Percentiles rank a stretch among this genome's conserved stretches.
These are phyloP conservation scores for Arabidopsis hybrid DNA, from an alignment of 441 rosid genomes.

Conservation along the genomic window DNA sequence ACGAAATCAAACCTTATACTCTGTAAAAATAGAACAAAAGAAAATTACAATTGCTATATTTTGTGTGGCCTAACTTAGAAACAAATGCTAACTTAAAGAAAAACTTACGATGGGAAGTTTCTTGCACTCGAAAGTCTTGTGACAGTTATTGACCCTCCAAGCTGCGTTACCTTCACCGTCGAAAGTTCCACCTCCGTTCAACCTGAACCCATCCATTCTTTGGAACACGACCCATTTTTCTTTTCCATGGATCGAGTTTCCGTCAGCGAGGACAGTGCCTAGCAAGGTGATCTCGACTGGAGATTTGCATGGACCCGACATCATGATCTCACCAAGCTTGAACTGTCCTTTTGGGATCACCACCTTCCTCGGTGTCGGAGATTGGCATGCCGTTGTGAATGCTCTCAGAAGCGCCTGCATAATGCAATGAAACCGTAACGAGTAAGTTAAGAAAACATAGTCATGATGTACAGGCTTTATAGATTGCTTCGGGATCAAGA, in stretches of 20 bases:
- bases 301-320: conserved; percentile 63
- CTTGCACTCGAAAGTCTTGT: conserved; percentile 39
- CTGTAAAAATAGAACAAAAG: conserved; percentile 20
- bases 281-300: conserved; percentile 43
- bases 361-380: conserved; percentile 41
- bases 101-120: conserved; percentile 52
- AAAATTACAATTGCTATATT: not conserved
- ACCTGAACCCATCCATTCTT: conserved; percentile 41
- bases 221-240: conserved; percentile 54
- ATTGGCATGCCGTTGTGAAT: conserved; percentile 60
- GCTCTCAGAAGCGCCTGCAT: conserved; percentile 49
- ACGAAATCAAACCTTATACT: conserved; percentile 35
- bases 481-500: conserved; percentile 7
- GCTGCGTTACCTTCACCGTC: conserved; percentile 65
- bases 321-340: conserved; percentile 30
- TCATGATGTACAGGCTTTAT: not conserved
- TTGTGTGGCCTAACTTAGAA: not conserved
- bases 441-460: not conserved
- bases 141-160: conserved; percentile 53
- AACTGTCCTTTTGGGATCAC: conserved; percentile 57
- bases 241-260: conserved; percentile 2
- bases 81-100: not conserved
- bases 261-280: conserved; percentile 56
- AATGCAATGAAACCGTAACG: not conserved
- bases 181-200: conserved; percentile 60